Evolutionary conservation across 208 protist species (phyloP), one percentile per base, ranked within the genome.

Genomic region (Blastocrithidia nonstop): DNA sequence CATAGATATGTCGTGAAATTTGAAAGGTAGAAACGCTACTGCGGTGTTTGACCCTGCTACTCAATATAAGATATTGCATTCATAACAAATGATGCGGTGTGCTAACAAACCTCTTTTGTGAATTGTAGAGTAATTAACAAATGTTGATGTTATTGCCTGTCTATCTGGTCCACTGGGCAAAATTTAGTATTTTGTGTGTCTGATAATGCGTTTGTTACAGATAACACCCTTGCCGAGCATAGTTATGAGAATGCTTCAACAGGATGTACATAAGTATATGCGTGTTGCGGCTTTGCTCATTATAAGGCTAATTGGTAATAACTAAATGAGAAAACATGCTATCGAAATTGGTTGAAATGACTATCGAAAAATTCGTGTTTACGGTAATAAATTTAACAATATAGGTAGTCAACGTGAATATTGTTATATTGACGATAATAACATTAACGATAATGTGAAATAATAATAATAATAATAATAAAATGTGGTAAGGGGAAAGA

Each of bases 251-350:
- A 82, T 84, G 71, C 55, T 88, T n/a, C 47, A 47, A 13, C 79
- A 88, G 35, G 71, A 82, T 37, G 57, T 80, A 15, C 74, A 84
- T 59, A 88, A 88, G 52, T 88, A 84, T 49, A 32, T 88, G 29
- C 66, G 74, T 13, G 74, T 82, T 20, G 74, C 71, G 1, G 79
- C 74, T 7, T 35, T 84, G 3, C 59, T 88, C 35, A 4, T 84
- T 5, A 71, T 84, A 38, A 66, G 79, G 0, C 63, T 88, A 13
- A 80, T 88, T 40, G 79, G 79, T 0, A 64, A 68, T 29, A 44
- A 26, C 1, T 41, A 45, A 16, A 57, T 84, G 53, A 45, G 68
- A 29, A 54, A 55, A n/a, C 61, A 68, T 45, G 71, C 78, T 11
- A 43, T 83, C 40, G 32, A 38, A 3, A 41, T 78, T 16, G 69